Evolutionary conservation across 1,284 basidiomycete genomes (phyloP).

Genomic region (Malassezia japonica): DNA sequence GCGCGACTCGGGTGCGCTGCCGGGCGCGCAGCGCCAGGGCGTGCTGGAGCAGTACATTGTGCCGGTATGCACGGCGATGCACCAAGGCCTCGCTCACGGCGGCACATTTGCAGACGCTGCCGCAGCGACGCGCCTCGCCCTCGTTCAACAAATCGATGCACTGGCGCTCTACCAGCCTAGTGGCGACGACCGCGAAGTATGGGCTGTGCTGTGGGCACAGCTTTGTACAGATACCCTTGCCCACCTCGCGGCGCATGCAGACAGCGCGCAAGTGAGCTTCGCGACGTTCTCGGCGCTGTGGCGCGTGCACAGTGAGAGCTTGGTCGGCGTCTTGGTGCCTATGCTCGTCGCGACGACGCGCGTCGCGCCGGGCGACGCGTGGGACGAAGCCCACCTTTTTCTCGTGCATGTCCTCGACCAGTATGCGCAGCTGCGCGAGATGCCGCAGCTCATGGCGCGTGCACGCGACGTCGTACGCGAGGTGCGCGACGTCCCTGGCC

Average conservation of each 20-base stretch:
- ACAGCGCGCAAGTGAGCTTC: background rate
- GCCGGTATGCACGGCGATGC: background rate
- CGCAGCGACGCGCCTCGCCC: slow-evolving; percentile 7
- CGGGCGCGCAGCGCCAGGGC: background rate
- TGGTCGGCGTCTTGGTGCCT: background rate
- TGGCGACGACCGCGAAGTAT: slow-evolving; percentile 16
- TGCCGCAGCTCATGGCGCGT: background rate
- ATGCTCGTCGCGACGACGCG: background rate
- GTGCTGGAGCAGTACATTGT: slow-evolving; percentile 8
- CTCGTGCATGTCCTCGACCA: background rate
- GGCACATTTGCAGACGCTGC: background rate
- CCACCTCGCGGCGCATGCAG: background rate
- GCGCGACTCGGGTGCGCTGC: background rate
- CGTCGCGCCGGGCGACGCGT: too few species aligned
- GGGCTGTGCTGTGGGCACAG: slow-evolving; percentile 19
- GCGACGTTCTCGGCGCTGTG: slow-evolving; percentile 1
- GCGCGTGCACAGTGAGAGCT: background rate
- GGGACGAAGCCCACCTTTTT: background rate
- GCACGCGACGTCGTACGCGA: background rate
- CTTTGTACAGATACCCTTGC: slow-evolving; percentile 2
- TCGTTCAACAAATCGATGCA: slow-evolving; percentile 18
- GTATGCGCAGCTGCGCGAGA: background rate
- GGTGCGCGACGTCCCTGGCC: background rate
- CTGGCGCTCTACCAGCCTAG: slow-evolving; percentile 12
- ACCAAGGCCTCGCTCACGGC: background rate